A percentile compares a stretch with the other conserved stretches of the same genome.
Evolutionary conservation across 2,329 filamentous ascomycete species (phyloP).

Genomic region (Paracoccidioides brasiliensis): DNA sequence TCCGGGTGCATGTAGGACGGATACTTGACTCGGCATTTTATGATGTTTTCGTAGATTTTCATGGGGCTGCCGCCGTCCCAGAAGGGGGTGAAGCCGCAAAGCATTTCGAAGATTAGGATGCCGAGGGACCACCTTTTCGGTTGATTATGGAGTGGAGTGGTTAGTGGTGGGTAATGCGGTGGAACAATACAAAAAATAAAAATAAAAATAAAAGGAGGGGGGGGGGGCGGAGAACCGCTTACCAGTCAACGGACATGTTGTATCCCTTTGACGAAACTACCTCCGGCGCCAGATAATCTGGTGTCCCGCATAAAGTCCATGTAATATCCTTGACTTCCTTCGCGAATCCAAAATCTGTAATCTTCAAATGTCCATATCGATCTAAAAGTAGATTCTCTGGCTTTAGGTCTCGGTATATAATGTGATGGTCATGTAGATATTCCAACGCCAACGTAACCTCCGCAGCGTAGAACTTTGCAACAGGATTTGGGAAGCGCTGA

Average conservation of each 20-base stretch:
- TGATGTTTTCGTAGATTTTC: conserved; percentile 93
- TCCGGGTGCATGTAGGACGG: conserved; percentile 90
- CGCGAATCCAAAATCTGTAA: conserved; percentile 96
- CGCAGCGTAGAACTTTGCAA: conserved; percentile 97
- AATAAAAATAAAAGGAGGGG: conserved; percentile 10
- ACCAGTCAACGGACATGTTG: conserved; percentile 99
- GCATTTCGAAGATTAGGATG: conserved; percentile 98
- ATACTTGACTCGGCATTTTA: conserved; percentile 92
- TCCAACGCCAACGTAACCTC: conserved; percentile 93
- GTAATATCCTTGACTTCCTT: conserved; percentile 98
- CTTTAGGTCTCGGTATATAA: conserved; percentile 96
- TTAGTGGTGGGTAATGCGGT: neutral
- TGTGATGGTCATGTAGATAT: conserved; percentile 86
- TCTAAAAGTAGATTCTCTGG: conserved; percentile 87
- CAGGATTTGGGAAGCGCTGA: conserved; percentile 96
- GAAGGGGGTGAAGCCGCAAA: conserved; percentile 96
- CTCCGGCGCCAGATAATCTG: conserved; percentile 92
- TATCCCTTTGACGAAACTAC: conserved; percentile 99
- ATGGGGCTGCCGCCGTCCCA: conserved; percentile 97
- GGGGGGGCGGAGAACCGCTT: conserved; percentile 26
- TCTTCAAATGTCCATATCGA: conserved; percentile 87
- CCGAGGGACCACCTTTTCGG: conserved; percentile 81
- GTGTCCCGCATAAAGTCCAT: conserved; percentile 95
- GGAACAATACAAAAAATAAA: neutral
- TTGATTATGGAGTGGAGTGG: neutral